phyloP scores from a whole-genome alignment of 768 basidiomycete species.

The Lentinula sp. region DNA sequence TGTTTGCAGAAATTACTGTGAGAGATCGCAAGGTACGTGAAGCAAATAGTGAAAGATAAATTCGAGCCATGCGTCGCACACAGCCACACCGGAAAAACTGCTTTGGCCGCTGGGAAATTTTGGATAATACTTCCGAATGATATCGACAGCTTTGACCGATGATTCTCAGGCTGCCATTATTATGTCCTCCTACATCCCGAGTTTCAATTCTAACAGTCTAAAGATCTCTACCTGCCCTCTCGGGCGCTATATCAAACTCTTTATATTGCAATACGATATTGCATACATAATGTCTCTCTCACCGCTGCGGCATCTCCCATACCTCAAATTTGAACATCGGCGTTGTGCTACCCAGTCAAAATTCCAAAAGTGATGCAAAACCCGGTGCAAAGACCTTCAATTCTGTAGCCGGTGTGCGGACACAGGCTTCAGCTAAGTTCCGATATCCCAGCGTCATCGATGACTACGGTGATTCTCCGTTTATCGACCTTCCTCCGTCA shows the following conservation, averaged over 20 bases:
- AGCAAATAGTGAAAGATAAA: not conserved
- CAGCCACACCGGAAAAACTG: not conserved
- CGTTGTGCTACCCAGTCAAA: not conserved
- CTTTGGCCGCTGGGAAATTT: not conserved
- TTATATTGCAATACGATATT: too few species aligned
- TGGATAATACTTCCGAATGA: not conserved
- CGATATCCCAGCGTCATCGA: not conserved
- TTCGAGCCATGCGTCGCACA: not conserved
- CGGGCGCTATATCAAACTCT: not conserved
- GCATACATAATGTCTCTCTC: too few species aligned
- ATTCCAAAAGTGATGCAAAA: not conserved
- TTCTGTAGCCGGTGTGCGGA: not conserved
- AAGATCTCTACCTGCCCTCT: too few species aligned
- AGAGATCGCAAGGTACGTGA: too few species aligned
- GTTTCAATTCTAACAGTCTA: too few species aligned
- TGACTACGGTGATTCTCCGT: not conserved
- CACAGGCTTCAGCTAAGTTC: not conserved
- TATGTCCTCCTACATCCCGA: not conserved
- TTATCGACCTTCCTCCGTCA: not conserved
- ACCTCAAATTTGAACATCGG: not conserved
- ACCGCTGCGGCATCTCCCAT: too few species aligned
- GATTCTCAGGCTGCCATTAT: not conserved
- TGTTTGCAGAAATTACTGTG: too few species aligned
- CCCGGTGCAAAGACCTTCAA: not conserved
- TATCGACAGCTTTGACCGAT: not conserved